Conservation (phyloP, 1,139 yeast species). For the Geotrichum klebahnii region DNA sequence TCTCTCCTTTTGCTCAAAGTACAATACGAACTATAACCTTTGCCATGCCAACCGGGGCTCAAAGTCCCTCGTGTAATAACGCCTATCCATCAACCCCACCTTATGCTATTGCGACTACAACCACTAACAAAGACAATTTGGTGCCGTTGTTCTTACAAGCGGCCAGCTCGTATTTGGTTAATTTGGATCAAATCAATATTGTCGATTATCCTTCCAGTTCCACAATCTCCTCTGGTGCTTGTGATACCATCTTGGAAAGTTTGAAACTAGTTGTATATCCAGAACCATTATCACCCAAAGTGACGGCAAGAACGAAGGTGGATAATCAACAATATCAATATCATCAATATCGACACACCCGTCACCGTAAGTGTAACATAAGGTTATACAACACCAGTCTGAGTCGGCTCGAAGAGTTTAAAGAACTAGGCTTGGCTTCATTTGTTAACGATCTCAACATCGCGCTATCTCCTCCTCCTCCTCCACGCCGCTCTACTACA, state of each 20-base stretch:
- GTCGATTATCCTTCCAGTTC: constrained; percentile 2
- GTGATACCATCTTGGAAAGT: too few relatives aligned
- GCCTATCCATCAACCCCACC: too few relatives aligned
- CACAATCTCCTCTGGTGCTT: too few relatives aligned
- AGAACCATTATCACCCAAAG: background rate
- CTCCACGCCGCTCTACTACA: background rate
- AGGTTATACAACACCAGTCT: background rate
- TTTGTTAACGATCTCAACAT: constrained; percentile 1
- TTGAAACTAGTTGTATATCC: too few relatives aligned
- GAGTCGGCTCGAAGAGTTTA: background rate
- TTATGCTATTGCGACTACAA: too few relatives aligned
- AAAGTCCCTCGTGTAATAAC: too few relatives aligned
- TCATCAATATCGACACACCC: too few relatives aligned
- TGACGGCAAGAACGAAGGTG: background rate
- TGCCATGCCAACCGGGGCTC: background rate
- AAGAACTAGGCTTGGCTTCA: background rate
- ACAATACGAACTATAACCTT: constrained; percentile 1
- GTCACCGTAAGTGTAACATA: background rate
- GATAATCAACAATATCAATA: background rate
- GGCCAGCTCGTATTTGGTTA: background rate
- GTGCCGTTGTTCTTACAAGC: background rate
- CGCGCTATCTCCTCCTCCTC: constrained; percentile 1
- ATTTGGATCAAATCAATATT: constrained; percentile 3
- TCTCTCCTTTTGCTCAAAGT: background rate
- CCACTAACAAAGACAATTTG: background rate